Evolutionary conservation across 2,329 filamentous ascomycete species (phyloP).

Genomic region (Phialophora verrucosa): DNA sequence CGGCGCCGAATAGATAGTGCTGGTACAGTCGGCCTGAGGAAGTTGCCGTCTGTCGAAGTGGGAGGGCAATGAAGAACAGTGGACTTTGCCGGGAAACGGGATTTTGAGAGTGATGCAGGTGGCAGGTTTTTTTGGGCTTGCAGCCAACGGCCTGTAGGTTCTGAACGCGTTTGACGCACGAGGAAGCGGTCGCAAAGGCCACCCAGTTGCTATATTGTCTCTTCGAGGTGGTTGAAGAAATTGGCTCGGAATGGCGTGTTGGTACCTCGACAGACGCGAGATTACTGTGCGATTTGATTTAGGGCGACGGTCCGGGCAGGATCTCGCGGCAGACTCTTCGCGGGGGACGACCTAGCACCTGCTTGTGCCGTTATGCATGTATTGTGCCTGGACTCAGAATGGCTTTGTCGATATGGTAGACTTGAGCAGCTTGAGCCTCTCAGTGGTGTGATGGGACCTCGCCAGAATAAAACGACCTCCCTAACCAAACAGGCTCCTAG

Average conservation of each 20-base stretch:
- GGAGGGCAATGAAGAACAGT: not conserved
- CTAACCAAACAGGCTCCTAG: not conserved
- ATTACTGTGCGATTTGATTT: not conserved
- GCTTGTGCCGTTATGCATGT: not conserved
- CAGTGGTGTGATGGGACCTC: not conserved
- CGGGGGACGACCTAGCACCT: not conserved
- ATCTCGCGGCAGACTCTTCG: not conserved
- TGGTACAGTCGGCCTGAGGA: constrained; percentile 4
- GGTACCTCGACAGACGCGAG: not conserved
- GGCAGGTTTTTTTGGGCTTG: not conserved
- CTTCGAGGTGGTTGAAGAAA: not conserved
- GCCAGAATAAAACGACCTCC: not conserved
- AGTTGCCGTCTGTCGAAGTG: not conserved
- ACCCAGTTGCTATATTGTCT: not conserved
- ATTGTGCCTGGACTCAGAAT: not conserved
- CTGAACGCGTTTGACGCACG: not conserved
- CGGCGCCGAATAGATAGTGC: not conserved
- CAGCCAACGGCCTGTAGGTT: not conserved
- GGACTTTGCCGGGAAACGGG: not conserved
- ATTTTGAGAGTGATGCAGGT: not conserved
- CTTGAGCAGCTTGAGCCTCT: not conserved
- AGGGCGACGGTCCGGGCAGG: not conserved
- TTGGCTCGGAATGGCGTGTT: not conserved
- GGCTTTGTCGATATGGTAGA: not conserved
- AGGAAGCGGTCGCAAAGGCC: not conserved